Evolutionary conservation across 169 alveolate genomes (phyloP), one percentile per base, ranked within the genome.

Genomic region (Eimeria acervulina): DNA sequence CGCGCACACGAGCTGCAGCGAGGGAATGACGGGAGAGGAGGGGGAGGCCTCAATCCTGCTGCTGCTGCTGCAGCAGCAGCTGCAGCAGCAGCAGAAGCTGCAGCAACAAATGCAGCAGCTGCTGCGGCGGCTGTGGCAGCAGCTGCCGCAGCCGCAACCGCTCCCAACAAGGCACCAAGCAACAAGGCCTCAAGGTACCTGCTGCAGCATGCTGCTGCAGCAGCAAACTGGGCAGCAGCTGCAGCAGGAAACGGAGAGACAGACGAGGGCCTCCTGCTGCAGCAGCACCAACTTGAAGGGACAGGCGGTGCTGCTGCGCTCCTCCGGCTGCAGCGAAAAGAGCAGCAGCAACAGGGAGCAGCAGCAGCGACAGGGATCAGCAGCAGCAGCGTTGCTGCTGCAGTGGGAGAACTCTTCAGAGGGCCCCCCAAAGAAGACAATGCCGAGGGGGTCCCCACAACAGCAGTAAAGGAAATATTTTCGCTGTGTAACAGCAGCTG

Each of bases 341-440:
- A 63, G 17, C 74, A 63, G 74, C 3, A 63, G 17, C 74, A 63
- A n/a, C 74, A n/a, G 74, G 74, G 74, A 1, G 74, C 74, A 63
- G 74, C 31, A 21, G 74, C 74, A 63, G 74, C 74, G 19, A 1
- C 38, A n/a, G 33, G 13, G 7, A 21, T 26, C 74, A 63, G n/a
- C 74, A 63, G 74, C 74, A 63, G 74, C 74, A n/a, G 2, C 19
- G 74, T n/a, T 63, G 74, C 74, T 63, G 74, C 74, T 63, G n/a
- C 74, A 26, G 74, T 63, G 74, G 74, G 74, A 63, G 74, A 63
- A 26, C 33, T 63, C 74, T 63, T 63, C 74, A 63, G 33, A n/a
- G 38, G n/a, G 38, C 13, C 74, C 10, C 74, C 17, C 17, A 63
- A 63, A n/a, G 74, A 51, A 51, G 59, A 51, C 0, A 51, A 51